phyloP scores from a whole-genome alignment of 2,329 filamentous ascomycete genomes.

The Ophiostoma himal-ulmi region DNA sequence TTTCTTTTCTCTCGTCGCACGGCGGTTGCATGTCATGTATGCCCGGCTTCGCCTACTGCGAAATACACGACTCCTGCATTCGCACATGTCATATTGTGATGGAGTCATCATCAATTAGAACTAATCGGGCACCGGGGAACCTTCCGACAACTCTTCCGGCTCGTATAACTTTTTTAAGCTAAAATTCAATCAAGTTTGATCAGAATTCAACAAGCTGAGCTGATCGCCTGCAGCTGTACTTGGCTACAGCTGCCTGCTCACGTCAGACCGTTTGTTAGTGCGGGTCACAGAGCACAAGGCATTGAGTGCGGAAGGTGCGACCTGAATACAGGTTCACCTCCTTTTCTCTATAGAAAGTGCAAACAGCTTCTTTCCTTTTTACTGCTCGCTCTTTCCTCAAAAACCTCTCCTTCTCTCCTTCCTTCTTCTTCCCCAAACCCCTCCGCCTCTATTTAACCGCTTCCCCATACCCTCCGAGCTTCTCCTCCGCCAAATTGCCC shows the following conservation, averaged over 20 bases:
- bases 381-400: background rate
- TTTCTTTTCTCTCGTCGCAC: background rate
- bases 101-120: background rate
- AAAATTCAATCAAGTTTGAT: background rate
- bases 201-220: background rate
- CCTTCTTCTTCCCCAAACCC: background rate
- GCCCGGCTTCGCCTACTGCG: background rate
- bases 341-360: background rate
- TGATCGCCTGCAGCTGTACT: background rate
- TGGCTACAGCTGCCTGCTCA: background rate
- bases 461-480: background rate
- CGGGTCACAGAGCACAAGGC: background rate
- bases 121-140: background rate
- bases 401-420: background rate
- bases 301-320: conserved; percentile 2
- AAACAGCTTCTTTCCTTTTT: background rate
- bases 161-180: background rate
- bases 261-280: background rate
- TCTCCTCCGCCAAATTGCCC: background rate
- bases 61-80: background rate
- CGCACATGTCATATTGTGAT: background rate
- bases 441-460: background rate
- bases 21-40: background rate
- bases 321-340: background rate
- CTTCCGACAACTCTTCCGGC: background rate